phyloP scores from a whole-genome alignment of 805 yeast species.

The Sugiyamaella mastotermitis region DNA sequence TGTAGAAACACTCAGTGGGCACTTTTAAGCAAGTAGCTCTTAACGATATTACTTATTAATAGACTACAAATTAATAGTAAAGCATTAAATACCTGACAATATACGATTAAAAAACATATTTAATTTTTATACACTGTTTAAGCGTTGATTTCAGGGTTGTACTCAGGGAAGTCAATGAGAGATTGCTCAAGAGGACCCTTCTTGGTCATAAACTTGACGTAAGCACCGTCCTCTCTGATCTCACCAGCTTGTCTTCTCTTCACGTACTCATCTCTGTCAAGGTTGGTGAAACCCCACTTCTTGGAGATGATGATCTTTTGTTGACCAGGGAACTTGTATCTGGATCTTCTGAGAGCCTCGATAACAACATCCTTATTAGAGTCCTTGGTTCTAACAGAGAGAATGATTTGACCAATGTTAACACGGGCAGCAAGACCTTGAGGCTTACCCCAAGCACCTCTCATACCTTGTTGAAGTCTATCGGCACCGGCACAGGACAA shows the following conservation, averaged over 20 bases:
- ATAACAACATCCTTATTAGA: slow-evolving; percentile 94
- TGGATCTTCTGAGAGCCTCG: slow-evolving; percentile 99
- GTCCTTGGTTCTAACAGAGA: slow-evolving; percentile 98
- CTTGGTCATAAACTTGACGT: slow-evolving; percentile 95
- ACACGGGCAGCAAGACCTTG: slow-evolving; percentile 99
- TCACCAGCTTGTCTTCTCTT: slow-evolving; percentile 94
- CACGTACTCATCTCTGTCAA: slow-evolving; percentile 95
- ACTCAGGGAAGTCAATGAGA: slow-evolving; percentile 92
- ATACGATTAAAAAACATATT: too few relatives aligned
- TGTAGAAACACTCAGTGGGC: too few relatives aligned
- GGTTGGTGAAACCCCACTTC: slow-evolving; percentile 99
- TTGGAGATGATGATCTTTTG: slow-evolving; percentile 98
- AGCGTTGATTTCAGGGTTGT: slow-evolving; percentile 25
- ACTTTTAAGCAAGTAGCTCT: too few relatives aligned
- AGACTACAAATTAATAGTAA: too few relatives aligned
- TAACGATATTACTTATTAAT: too few relatives aligned
- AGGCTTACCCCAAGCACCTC: slow-evolving; percentile 99
- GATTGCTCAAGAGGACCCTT: slow-evolving; percentile 92
- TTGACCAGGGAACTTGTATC: slow-evolving; percentile 99
- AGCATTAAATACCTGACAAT: too few relatives aligned
- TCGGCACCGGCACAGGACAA: slow-evolving; percentile 99
- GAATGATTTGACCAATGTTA: slow-evolving; percentile 95
- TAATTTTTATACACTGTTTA: too few relatives aligned
- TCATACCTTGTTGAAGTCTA: slow-evolving; percentile 99
- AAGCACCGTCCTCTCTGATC: slow-evolving; percentile 99